These are phyloP conservation scores for Kernera saxatilis DNA, from an alignment of 345 rosid species.

Conservation along the genomic window DNA sequence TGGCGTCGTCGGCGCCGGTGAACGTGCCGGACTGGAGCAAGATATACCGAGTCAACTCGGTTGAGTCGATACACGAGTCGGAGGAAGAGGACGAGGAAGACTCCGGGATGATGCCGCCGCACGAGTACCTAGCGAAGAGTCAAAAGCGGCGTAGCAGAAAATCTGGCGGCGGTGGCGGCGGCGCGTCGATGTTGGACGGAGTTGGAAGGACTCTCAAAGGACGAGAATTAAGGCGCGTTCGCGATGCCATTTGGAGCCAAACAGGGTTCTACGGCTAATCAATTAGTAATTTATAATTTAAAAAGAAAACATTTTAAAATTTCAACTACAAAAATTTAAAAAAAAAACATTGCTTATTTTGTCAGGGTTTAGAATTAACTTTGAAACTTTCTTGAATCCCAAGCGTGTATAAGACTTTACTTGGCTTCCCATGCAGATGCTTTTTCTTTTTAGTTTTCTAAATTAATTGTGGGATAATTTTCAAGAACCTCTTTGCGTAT, in stretches of 20 bases:
- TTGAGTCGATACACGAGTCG: conserved; percentile 67
- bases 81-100: conserved; percentile 63
- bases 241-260: conserved; percentile 95
- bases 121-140: conserved; percentile 79
- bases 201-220: conserved; percentile 93
- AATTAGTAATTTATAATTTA: not conserved
- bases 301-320: not conserved
- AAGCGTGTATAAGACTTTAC: conserved; percentile 19
- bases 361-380: conserved; percentile 13
- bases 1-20: conserved; percentile 68
- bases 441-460: not conserved
- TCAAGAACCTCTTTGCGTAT: conserved; percentile 11
- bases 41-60: conserved; percentile 72
- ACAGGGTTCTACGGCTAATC: conserved; percentile 65
- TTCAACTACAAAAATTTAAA: not conserved
- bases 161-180: conserved; percentile 38
- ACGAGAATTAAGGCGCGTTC: conserved; percentile 84
- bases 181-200: conserved; percentile 78
- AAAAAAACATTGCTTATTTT: not conserved
- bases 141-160: conserved; percentile 49
- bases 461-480: not conserved
- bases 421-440: conserved; percentile 24
- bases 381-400: conserved; percentile 26
- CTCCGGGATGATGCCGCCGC: conserved; percentile 81
- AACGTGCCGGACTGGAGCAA: conserved; percentile 96